Percentiles rank a stretch among this genome's conserved stretches.
Evolutionary conservation across 352 stramenopile species (phyloP).

Genomic region (Thraustochytrium striatum): DNA sequence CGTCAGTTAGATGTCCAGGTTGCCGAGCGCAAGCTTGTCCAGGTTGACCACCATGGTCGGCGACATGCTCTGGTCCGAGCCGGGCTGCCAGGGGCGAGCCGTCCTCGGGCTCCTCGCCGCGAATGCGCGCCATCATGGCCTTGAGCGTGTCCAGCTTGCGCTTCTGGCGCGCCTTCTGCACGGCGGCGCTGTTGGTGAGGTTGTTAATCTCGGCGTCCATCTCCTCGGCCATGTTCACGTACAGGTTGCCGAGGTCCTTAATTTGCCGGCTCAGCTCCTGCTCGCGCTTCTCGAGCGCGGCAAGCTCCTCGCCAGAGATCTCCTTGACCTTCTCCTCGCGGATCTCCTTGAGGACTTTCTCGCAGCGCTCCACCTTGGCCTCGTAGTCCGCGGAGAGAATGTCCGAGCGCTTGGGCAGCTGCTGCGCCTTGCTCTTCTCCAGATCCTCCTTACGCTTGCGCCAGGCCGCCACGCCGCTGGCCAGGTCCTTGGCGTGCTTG

Average conservation of each 20-base stretch:
- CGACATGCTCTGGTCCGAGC: background rate
- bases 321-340: background rate
- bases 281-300: background rate
- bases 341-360: background rate
- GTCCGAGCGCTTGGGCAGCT: conserved; percentile 22
- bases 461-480: conserved; percentile 12
- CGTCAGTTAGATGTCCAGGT: background rate
- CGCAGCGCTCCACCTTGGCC: conserved; percentile 16
- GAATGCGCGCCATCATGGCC: background rate
- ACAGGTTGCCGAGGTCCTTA: conserved; percentile 13
- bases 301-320: background rate
- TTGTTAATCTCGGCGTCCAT: conserved; percentile 26
- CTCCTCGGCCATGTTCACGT: conserved; percentile 29
- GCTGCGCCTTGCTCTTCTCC: conserved; percentile 13
- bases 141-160: conserved; percentile 2
- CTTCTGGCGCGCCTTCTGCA: conserved; percentile 44
- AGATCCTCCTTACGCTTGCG: conserved; percentile 18
- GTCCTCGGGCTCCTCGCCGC: background rate
- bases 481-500: background rate
- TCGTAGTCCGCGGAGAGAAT: conserved; percentile 31
- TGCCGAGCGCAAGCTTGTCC: background rate
- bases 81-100: background rate
- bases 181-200: conserved; percentile 22
- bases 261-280: background rate
- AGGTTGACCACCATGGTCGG: background rate